Evolutionary conservation across 495 filamentous ascomycete species (phyloP).

Genomic region (Sphaerosporella brunnea): DNA sequence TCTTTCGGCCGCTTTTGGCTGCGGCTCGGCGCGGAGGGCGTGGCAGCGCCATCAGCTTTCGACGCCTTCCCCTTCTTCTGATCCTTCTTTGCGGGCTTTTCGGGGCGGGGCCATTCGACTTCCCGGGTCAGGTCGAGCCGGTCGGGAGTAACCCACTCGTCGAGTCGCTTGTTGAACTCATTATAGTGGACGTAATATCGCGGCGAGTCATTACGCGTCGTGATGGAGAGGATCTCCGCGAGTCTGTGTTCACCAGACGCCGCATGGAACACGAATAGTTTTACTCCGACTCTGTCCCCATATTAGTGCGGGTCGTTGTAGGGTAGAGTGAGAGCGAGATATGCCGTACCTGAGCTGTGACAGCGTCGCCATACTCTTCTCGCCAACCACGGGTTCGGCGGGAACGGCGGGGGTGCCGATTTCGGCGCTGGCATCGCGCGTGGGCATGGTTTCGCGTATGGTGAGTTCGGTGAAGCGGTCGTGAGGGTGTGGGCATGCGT

Average conservation of each 20-base stretch:
- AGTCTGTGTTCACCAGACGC: slow-evolving; percentile 52
- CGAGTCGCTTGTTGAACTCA: slow-evolving; percentile 97
- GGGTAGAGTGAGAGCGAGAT: neutral
- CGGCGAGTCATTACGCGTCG: slow-evolving; percentile 62
- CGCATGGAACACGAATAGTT: slow-evolving; percentile 28
- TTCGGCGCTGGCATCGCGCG: neutral
- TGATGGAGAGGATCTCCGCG: slow-evolving; percentile 83
- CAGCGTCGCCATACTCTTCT: slow-evolving; percentile 59
- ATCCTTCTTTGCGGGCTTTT: slow-evolving; percentile 52
- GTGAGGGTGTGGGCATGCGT: too few relatives aligned
- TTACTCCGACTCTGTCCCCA: slow-evolving; percentile 45
- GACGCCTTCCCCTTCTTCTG: slow-evolving; percentile 26
- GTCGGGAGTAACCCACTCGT: slow-evolving; percentile 76
- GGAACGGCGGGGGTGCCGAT: neutral
- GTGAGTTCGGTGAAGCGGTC: too few relatives aligned
- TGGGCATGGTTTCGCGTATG: neutral
- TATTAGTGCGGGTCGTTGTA: neutral
- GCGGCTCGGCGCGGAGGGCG: slow-evolving; percentile 33
- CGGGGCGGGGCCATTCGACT: slow-evolving; percentile 61
- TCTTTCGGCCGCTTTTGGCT: slow-evolving; percentile 37
- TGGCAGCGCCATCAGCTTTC: slow-evolving; percentile 19
- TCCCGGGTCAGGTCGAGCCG: slow-evolving; percentile 66
- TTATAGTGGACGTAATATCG: slow-evolving; percentile 96
- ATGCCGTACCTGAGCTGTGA: slow-evolving; percentile 48
- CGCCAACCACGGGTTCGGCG: neutral